A percentile compares a stretch with the other conserved stretches of the same genome.
phyloP scores from a whole-genome alignment of 352 stramenopile species.

The Phytophthora pluvialis region DNA sequence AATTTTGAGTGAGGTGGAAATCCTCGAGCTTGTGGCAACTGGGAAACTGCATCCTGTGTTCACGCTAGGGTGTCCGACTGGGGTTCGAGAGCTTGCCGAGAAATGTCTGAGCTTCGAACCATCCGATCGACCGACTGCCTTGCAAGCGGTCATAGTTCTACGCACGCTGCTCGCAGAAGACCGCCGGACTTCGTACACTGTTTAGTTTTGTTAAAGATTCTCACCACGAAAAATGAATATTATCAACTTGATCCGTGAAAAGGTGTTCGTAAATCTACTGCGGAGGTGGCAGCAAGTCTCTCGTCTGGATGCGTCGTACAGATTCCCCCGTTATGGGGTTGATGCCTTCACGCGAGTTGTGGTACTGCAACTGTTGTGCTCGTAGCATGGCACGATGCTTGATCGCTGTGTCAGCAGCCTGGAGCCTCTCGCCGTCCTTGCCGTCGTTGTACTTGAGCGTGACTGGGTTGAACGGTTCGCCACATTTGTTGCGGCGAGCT shows the following conservation, averaged over 20 bases:
- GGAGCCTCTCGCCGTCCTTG: slow-evolving; percentile 76
- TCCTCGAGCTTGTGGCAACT: slow-evolving; percentile 35
- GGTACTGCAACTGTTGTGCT: slow-evolving; percentile 82
- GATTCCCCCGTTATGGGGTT: slow-evolving; percentile 89
- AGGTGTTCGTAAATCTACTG: slow-evolving; percentile 14
- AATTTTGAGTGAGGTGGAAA: slow-evolving; percentile 33
- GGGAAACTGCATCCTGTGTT: slow-evolving; percentile 33
- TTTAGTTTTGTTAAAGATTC: slow-evolving; percentile 2
- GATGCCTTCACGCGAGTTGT: slow-evolving; percentile 80
- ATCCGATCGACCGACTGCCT: slow-evolving; percentile 42
- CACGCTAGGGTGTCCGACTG: slow-evolving; percentile 42
- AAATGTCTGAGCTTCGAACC: slow-evolving; percentile 46
- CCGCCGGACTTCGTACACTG: slow-evolving; percentile 9
- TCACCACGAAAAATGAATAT: too few relatives aligned
- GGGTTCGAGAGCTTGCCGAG: slow-evolving; percentile 42
- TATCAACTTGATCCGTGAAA: too few relatives aligned
- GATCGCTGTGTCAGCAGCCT: slow-evolving; percentile 69
- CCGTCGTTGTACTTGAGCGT: slow-evolving; percentile 90
- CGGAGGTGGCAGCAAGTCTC: slow-evolving; percentile 57
- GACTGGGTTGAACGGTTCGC: slow-evolving; percentile 88
- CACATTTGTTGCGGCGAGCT: slow-evolving; percentile 86
- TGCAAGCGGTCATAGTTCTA: slow-evolving; percentile 52
- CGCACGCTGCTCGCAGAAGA: slow-evolving; percentile 35
- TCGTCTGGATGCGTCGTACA: slow-evolving; percentile 50
- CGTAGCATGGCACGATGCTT: slow-evolving; percentile 79